Base-by-base conservation (phyloP, 2,329 filamentous ascomycete genomes). In the Colletotrichum eleusines region DNA sequence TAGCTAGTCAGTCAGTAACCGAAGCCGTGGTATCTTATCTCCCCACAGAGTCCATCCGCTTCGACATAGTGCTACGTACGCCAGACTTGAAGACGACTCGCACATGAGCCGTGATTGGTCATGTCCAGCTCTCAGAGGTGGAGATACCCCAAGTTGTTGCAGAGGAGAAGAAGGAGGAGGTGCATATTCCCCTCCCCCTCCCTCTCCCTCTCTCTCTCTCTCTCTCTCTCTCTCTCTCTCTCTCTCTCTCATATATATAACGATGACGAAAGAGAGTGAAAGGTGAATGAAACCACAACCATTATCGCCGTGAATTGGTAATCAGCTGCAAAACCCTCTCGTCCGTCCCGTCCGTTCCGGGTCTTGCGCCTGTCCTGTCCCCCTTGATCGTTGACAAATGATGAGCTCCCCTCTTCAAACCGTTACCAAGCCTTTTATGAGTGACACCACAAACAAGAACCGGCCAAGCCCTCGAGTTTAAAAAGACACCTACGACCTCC, bases 291-390 rank as follows among this genome's bases (percentile, higher is more conserved):
- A n/a, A n/a, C n/a, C n/a, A n/a, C n/a, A n/a, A 18, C 14, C 3
- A 18, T 48, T 26, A 26, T n/a, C 9, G 2, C 1, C 4, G 9
- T 4, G 57, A 28, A 66, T 70, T 66, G 67, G 55, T 70, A 70
- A 70, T 66, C 67, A 54, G 5, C 23, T 12, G 23, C n/a, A 18
- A 16, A 40, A 5, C 38, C 2, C 7, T 8, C 1, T 33, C 16
- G 7, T 42, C 14, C 3, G 38, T 40, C 5, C 38, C 11, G 0
- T 16, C 3, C 16, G n/a, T 18, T 6, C 44, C 18, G 38, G 16
- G n/a, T n/a, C n/a, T n/a, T n/a, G n/a, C n/a, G n/a, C n/a, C n/a
- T n/a, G n/a, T n/a, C n/a, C n/a, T n/a, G n/a, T n/a, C 23, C 3
- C 40, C 9, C 40, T 16, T 40, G 1, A 9, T 38, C 61, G n/a